Evolutionary conservation across 179 eudicot species (phyloP).

Genomic region (Spergularia azorica): DNA sequence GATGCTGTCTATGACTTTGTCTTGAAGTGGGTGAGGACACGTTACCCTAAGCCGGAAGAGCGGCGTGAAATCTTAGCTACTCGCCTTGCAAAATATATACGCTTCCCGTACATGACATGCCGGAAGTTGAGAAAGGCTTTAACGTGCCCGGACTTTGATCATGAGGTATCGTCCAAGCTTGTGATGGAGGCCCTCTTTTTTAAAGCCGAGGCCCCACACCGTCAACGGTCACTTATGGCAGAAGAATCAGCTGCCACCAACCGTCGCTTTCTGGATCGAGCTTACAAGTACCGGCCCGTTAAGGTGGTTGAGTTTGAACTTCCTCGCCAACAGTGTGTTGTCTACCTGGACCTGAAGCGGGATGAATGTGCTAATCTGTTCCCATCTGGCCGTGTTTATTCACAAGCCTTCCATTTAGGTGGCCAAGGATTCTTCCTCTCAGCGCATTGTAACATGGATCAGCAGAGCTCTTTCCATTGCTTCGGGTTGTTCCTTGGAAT

Average conservation of each 20-base stretch:
- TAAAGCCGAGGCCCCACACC: constrained; percentile 88
- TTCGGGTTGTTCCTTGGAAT: constrained; percentile 90
- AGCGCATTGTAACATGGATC: constrained; percentile 95
- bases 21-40: constrained; percentile 74
- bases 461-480: constrained; percentile 86
- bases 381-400: constrained; percentile 83
- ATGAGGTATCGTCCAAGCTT: constrained; percentile 69
- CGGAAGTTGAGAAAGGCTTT: constrained; percentile 81
- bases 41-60: constrained; percentile 73
- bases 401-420: constrained; percentile 90
- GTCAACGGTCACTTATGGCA: constrained; percentile 58
- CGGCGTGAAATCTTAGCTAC: constrained; percentile 73
- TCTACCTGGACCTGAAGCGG: constrained; percentile 77
- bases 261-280: constrained; percentile 69
- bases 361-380: constrained; percentile 75
- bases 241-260: constrained; percentile 61
- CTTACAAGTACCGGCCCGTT: constrained; percentile 91
- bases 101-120: constrained; percentile 89
- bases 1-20: constrained; percentile 88
- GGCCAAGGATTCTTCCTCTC: constrained; percentile 95
- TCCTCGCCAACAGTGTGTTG: constrained; percentile 84
- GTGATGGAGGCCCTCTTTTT: constrained; percentile 90
- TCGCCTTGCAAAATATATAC: constrained; percentile 71
- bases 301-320: constrained; percentile 88
- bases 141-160: constrained; percentile 78